These are phyloP conservation scores for Naematelia aurantialba DNA, from an alignment of 768 basidiomycete species.

Conservation along the genomic window DNA sequence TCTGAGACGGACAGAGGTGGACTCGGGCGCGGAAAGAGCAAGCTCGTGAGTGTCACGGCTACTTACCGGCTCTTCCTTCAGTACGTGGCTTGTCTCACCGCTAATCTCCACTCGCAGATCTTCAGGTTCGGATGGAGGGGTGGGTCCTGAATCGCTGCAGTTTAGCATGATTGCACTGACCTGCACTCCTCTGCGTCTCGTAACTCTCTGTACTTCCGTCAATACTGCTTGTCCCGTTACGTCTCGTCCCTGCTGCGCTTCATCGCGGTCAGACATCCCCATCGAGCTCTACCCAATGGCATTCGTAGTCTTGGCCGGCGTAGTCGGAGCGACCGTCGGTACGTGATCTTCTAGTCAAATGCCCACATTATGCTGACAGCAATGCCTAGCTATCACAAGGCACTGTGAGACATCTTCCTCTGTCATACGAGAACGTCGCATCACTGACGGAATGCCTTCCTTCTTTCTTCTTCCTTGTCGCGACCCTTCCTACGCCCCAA, in stretches of 20 bases:
- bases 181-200: too few species aligned
- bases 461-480: conserved; percentile 2
- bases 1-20: not conserved
- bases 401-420: conserved; percentile 24
- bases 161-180: not conserved
- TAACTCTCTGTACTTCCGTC: too few species aligned
- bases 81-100: not conserved
- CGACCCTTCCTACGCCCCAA: too few species aligned
- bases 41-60: conserved; percentile 38
- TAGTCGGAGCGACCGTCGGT: conserved; percentile 45
- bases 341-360: conserved; percentile 8
- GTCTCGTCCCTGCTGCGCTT: not conserved
- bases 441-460: not conserved
- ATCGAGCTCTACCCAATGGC: conserved; percentile 50
- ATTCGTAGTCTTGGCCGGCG: conserved; percentile 43
- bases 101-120: conserved; percentile 19
- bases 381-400: conserved; percentile 22
- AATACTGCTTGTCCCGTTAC: too few species aligned
- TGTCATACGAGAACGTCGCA: not conserved
- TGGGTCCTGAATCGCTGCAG: conserved; percentile 13
- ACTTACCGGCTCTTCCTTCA: not conserved
- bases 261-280: conserved; percentile 35
- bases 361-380: not conserved
- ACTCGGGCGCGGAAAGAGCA: conserved; percentile 40
- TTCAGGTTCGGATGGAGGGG: conserved; percentile 48